These are phyloP conservation scores for Cyberlindnera subsufficiens DNA, from an alignment of 805 yeast species.

Conservation along the genomic window DNA sequence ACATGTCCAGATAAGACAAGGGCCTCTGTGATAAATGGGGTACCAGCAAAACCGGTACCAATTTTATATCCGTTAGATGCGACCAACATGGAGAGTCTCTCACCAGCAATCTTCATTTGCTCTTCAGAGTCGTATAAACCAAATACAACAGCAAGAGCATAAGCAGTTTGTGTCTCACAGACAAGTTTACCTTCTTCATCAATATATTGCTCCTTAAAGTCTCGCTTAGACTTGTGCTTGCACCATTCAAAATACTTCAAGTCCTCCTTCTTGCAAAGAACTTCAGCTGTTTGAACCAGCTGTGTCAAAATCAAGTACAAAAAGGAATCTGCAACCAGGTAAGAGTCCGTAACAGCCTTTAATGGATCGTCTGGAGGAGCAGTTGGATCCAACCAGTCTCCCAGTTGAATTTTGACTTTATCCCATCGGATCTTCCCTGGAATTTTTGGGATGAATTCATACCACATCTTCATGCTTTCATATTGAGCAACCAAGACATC, in stretches of 20 bases:
- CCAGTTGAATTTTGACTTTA: slow-evolving; percentile 9
- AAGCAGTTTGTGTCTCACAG: slow-evolving; percentile 13
- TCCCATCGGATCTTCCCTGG: slow-evolving; percentile 13
- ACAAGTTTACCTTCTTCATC: slow-evolving; percentile 8
- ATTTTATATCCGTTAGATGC: slow-evolving; percentile 9
- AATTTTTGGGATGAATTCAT: slow-evolving; percentile 13
- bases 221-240: slow-evolving; percentile 5
- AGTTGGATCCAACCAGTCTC: slow-evolving; percentile 18
- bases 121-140: slow-evolving; percentile 4
- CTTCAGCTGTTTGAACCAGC: slow-evolving; percentile 6
- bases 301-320: slow-evolving; percentile 11
- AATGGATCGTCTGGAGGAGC: slow-evolving; percentile 17
- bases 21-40: slow-evolving; percentile 15
- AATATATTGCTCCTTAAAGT: slow-evolving; percentile 10
- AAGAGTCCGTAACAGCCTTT: slow-evolving; percentile 12
- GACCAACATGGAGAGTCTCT: slow-evolving; percentile 7
- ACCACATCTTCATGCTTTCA: slow-evolving; percentile 17
- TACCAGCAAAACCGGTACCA: slow-evolving; percentile 18
- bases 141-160: slow-evolving; percentile 11
- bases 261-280: slow-evolving; percentile 3
- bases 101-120: slow-evolving; percentile 8
- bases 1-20: slow-evolving; percentile 7
- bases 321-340: slow-evolving; percentile 17
- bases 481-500: slow-evolving; percentile 12
- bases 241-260: slow-evolving; percentile 3